Evolutionary conservation across 1,284 basidiomycete genomes (phyloP).

Genomic region (Cutaneotrichosporon sp.): DNA sequence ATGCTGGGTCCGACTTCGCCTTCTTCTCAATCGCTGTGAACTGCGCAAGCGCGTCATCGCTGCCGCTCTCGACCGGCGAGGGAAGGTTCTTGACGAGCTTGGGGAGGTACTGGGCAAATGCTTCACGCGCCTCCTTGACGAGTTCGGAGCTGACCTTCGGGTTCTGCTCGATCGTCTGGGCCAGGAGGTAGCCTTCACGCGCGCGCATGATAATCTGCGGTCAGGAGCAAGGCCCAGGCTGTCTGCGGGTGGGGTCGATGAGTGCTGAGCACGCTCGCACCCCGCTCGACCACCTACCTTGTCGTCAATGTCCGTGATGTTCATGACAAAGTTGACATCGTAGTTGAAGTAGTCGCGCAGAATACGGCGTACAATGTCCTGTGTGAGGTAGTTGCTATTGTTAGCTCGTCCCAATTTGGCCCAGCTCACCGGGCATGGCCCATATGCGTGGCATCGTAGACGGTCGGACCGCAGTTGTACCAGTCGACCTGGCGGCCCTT

Average conservation of each 20-base stretch:
- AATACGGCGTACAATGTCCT: conserved; percentile 90
- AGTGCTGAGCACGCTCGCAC: too few species aligned
- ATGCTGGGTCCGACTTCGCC: conserved; percentile 51
- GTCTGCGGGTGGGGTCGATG: too few species aligned
- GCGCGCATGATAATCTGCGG: conserved; percentile 82
- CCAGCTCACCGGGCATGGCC: conserved; percentile 83
- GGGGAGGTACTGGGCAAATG: conserved; percentile 56
- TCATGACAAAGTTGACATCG: conserved; percentile 98
- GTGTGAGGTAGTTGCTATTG: conserved; percentile 90
- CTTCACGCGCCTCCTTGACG: conserved; percentile 32
- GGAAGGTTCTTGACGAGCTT: conserved; percentile 58
- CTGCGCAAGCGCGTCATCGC: conserved; percentile 57
- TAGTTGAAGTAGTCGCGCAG: conserved; percentile 95
- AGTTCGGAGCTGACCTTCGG: conserved; percentile 37
- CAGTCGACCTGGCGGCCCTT: conserved; percentile 87
- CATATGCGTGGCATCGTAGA: conserved; percentile 98
- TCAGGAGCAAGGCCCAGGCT: too few species aligned
- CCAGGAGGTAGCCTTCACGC: conserved; percentile 73
- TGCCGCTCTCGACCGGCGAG: conserved; percentile 57
- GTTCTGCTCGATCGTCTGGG: conserved; percentile 35
- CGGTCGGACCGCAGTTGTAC: conserved; percentile 99
- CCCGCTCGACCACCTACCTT: conserved; percentile 82
- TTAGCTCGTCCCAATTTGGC: background rate
- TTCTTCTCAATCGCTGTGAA: conserved; percentile 50
- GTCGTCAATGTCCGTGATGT: conserved; percentile 99